Conservation (phyloP, 108 stramenopile genomes). For the Aurantiochytrium sp. region DNA sequence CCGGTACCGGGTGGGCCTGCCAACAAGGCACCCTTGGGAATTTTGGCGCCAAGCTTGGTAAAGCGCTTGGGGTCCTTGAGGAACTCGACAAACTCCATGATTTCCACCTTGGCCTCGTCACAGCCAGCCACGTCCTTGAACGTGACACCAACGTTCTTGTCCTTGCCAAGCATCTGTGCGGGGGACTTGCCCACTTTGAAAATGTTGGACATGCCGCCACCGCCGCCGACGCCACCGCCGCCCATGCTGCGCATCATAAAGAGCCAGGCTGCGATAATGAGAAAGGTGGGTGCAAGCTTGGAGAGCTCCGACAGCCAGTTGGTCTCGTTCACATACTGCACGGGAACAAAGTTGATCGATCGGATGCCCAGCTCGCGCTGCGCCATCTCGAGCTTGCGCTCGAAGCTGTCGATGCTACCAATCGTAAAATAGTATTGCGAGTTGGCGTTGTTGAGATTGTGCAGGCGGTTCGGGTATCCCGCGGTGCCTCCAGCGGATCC, state of each 20-base stretch:
- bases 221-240: slow-evolving; percentile 60
- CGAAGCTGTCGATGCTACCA: slow-evolving; percentile 89
- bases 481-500: not conserved
- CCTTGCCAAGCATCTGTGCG: slow-evolving; percentile 58
- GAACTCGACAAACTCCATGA: slow-evolving; percentile 98
- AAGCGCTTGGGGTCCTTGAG: slow-evolving; percentile 75
- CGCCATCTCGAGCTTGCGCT: slow-evolving; percentile 82
- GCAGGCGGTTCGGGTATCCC: not conserved
- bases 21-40: slow-evolving; percentile 89
- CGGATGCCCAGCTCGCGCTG: slow-evolving; percentile 72
- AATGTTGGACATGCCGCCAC: slow-evolving; percentile 53
- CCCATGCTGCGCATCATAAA: slow-evolving; percentile 71
- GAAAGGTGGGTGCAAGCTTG: slow-evolving; percentile 62
- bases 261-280: slow-evolving; percentile 65
- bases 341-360: slow-evolving; percentile 78
- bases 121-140: slow-evolving; percentile 98
- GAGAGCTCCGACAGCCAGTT: slow-evolving; percentile 67
- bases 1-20: slow-evolving; percentile 92
- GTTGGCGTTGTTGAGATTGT: not conserved
- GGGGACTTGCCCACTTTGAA: slow-evolving; percentile 75
- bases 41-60: slow-evolving; percentile 87
- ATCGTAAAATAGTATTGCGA: slow-evolving; percentile 85
- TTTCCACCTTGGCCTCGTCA: slow-evolving; percentile 91
- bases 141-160: slow-evolving; percentile 68
- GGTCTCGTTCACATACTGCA: slow-evolving; percentile 84